phyloP scores from a whole-genome alignment of 179 eudicot species.

The Carnegiea gigantea region DNA sequence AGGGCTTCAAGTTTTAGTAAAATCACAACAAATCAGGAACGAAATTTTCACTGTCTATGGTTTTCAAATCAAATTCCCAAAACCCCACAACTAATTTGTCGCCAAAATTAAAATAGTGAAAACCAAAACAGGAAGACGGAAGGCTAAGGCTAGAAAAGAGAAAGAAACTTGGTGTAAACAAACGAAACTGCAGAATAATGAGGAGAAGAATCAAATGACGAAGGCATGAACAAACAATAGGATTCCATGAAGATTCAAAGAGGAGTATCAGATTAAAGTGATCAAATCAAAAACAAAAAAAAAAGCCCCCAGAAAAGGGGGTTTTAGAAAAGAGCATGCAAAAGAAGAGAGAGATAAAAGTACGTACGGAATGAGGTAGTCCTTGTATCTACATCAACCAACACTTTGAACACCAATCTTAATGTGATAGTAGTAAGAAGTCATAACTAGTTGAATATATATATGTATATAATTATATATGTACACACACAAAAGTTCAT shows the following conservation, averaged over 20 bases:
- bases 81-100: not conserved
- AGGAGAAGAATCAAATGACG: conserved; percentile 36
- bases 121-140: conserved; percentile 12
- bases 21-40: conserved; percentile 23
- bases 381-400: conserved; percentile 7
- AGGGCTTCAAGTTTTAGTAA: conserved; percentile 25
- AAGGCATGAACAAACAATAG: conserved; percentile 54
- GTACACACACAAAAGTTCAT: too few species aligned
- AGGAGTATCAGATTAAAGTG: conserved; percentile 39
- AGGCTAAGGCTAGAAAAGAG: conserved; percentile 14
- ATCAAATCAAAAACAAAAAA: conserved; percentile 44
- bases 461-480: too few species aligned
- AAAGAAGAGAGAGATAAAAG: conserved; percentile 12
- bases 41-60: not conserved
- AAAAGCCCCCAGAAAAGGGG: conserved; percentile 3
- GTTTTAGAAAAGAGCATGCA: not conserved
- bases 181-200: conserved; percentile 22
- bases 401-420: too few species aligned
- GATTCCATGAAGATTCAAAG: conserved; percentile 48
- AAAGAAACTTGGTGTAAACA: conserved; percentile 29
- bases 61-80: conserved; percentile 18
- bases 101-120: conserved; percentile 13
- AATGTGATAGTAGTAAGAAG: too few species aligned
- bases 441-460: too few species aligned
- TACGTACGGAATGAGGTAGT: conserved; percentile 22